Evolutionary conservation across 2,329 filamentous ascomycete genomes (phyloP).

Genomic region (Cercospora sesami): DNA sequence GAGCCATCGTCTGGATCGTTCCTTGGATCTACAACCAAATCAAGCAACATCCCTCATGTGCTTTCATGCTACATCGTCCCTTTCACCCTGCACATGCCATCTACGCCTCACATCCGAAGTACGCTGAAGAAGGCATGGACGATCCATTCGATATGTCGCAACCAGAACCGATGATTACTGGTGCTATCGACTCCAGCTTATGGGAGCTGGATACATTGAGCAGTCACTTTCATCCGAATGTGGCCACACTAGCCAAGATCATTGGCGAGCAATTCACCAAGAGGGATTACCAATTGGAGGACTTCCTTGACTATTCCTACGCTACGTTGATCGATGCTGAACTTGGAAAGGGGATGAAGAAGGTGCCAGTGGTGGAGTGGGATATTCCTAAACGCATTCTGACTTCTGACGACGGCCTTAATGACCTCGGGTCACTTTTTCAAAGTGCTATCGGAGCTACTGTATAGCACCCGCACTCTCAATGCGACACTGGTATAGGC

Average conservation of each 20-base stretch:
- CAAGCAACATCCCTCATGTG: constrained; percentile 83
- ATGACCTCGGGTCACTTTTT: constrained; percentile 32
- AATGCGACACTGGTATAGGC: not conserved
- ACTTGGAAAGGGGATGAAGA: constrained; percentile 78
- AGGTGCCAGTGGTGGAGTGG: constrained; percentile 84
- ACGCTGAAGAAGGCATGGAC: constrained; percentile 59
- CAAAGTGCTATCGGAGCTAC: constrained; percentile 27
- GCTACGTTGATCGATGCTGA: constrained; percentile 82
- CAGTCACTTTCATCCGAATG: constrained; percentile 94
- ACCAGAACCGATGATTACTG: constrained; percentile 77
- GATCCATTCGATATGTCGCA: constrained; percentile 80
- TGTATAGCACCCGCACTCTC: not conserved
- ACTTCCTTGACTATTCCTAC: constrained; percentile 95
- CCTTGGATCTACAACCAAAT: constrained; percentile 96
- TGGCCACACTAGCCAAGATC: constrained; percentile 89
- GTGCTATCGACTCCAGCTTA: constrained; percentile 85
- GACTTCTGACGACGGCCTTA: constrained; percentile 39
- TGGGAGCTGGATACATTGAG: constrained; percentile 94
- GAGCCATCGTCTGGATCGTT: constrained; percentile 82
- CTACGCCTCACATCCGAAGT: constrained; percentile 29
- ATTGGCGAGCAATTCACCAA: constrained; percentile 97
- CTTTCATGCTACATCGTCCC: constrained; percentile 90
- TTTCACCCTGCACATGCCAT: constrained; percentile 38
- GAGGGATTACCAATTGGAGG: constrained; percentile 89
- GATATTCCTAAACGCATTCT: constrained; percentile 89